Percentiles rank a stretch among this genome's conserved stretches.
phyloP scores from a whole-genome alignment of 2,329 filamentous ascomycete genomes.

The Verticillium zaregamsianum region DNA sequence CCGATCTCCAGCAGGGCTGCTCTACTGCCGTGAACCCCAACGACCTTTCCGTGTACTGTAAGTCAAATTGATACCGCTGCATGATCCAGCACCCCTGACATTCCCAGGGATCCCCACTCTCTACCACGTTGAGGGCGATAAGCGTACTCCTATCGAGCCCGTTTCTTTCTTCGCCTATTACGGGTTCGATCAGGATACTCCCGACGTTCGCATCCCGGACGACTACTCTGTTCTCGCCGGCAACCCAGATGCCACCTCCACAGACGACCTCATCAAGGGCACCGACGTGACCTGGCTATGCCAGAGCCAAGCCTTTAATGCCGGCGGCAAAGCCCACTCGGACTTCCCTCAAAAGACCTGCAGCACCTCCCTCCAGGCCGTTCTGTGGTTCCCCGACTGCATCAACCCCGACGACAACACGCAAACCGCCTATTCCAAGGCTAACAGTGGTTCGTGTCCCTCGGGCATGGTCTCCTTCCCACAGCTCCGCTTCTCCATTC shows the following conservation, averaged over 20 bases:
- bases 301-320: constrained; percentile 7
- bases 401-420: constrained; percentile 12
- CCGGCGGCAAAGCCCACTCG: constrained; percentile 5
- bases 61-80: constrained; percentile 1
- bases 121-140: constrained; percentile 32
- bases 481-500: constrained; percentile 40
- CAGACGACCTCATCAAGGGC: constrained; percentile 8
- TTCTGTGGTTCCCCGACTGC: constrained; percentile 18
- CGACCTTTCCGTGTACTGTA: constrained; percentile 38
- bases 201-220: constrained; percentile 39
- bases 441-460: constrained; percentile 26
- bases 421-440: constrained; percentile 11
- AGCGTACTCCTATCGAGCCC: constrained; percentile 30
- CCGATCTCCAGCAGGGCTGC: constrained; percentile 32
- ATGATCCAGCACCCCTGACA: background rate
- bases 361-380: constrained; percentile 19
- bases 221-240: constrained; percentile 38
- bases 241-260: constrained; percentile 29
- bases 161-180: constrained; percentile 34
- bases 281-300: constrained; percentile 11
- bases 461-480: constrained; percentile 39
- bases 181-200: constrained; percentile 27
- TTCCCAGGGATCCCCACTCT: constrained; percentile 32
- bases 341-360: constrained; percentile 15
- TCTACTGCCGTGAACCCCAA: constrained; percentile 38